Conservation (phyloP, 352 stramenopile genomes). For the Globisporangium splendens region DNA sequence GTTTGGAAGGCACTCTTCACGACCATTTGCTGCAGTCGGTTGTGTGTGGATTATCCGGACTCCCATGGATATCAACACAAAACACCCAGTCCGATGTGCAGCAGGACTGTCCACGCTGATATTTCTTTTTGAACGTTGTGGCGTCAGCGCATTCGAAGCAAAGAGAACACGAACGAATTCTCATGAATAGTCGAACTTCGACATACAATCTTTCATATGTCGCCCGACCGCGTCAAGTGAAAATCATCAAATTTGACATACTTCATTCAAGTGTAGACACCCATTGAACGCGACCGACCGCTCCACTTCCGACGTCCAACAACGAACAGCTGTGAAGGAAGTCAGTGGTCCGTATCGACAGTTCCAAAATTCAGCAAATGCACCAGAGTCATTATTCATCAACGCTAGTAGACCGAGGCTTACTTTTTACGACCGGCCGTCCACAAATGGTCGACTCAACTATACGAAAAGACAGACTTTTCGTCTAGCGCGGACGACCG, state of each 20-base stretch:
- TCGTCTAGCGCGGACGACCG: background rate
- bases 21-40: too few species aligned
- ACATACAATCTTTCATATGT: slow-evolving; percentile 36
- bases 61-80: too few species aligned
- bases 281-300: background rate
- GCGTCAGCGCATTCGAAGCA: too few species aligned
- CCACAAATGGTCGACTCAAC: background rate
- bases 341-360: too few species aligned
- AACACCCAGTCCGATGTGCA: too few species aligned
- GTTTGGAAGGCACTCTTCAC: too few species aligned
- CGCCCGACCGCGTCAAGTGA: slow-evolving; percentile 31
- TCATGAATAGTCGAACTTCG: background rate
- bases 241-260: too few species aligned
- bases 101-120: too few species aligned
- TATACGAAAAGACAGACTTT: background rate
- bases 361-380: too few species aligned
- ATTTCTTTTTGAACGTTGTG: too few species aligned
- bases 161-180: slow-evolving; percentile 27
- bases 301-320: background rate
- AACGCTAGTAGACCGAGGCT: background rate
- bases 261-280: too few species aligned
- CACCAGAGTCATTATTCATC: background rate
- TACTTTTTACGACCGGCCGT: background rate
- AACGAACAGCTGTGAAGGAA: slow-evolving; percentile 1
- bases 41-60: too few species aligned